Conservation (phyloP, 140 eudicot genomes). For the Oenanthe javanica region DNA sequence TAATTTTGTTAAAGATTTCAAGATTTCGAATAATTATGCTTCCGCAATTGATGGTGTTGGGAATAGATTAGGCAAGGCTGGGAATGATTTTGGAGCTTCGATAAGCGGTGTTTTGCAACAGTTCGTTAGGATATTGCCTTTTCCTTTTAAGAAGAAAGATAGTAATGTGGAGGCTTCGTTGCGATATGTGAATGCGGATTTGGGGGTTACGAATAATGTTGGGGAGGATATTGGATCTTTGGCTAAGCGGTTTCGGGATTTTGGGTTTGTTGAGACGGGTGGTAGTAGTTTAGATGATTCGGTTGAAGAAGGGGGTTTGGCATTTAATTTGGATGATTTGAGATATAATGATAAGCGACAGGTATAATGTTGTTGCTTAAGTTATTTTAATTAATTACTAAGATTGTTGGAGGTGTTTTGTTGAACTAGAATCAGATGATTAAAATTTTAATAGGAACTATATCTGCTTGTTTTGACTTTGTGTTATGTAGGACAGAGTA, state of each 20-base stretch:
- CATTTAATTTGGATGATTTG: slow-evolving; percentile 3
- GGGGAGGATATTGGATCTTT: slow-evolving; percentile 62
- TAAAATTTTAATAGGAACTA: background rate
- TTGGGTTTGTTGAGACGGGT: slow-evolving; percentile 37
- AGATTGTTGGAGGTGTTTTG: background rate
- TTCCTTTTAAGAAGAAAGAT: slow-evolving; percentile 43
- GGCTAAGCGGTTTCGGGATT: slow-evolving; percentile 50
- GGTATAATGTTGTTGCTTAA: background rate
- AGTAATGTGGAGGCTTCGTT: slow-evolving; percentile 14
- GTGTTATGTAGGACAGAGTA: too few relatives aligned
- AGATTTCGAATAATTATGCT: slow-evolving; percentile 31
- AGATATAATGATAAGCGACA: background rate
- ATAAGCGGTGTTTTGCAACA: slow-evolving; percentile 64
- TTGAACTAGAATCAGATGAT: background rate
- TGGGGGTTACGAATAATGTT: slow-evolving; percentile 34
- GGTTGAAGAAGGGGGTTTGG: slow-evolving; percentile 39
- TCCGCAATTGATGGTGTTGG: slow-evolving; percentile 59
- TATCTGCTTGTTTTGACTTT: background rate
- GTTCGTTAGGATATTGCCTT: slow-evolving; percentile 48
- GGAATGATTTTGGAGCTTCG: slow-evolving; percentile 72
- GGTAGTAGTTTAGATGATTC: slow-evolving; percentile 25
- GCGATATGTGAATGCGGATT: slow-evolving; percentile 25
- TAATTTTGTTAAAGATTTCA: slow-evolving; percentile 48
- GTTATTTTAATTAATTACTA: too few relatives aligned
- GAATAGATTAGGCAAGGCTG: slow-evolving; percentile 70